Evolutionary conservation across 2,329 filamentous ascomycete genomes (phyloP).

Genomic region (Periconia digitata): DNA sequence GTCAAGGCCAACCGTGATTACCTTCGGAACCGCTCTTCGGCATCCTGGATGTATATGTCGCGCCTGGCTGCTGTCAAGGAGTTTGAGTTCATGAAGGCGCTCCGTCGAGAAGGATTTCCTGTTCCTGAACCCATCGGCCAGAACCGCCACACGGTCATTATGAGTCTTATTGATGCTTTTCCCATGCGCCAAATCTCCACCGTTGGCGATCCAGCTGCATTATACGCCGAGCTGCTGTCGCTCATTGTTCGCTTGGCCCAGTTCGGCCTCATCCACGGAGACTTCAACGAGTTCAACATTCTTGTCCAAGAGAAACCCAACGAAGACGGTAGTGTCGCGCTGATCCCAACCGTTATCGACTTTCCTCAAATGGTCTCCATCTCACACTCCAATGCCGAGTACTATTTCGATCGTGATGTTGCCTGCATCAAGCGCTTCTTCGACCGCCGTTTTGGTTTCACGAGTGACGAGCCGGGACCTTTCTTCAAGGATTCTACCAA

Average conservation of each 20-base stretch:
- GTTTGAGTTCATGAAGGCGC: conserved; percentile 88
- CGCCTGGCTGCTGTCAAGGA: conserved; percentile 91
- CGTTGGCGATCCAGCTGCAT: conserved; percentile 77
- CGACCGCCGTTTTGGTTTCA: conserved; percentile 83
- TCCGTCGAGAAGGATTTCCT: conserved; percentile 80
- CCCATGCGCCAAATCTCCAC: conserved; percentile 85
- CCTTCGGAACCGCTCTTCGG: conserved; percentile 75
- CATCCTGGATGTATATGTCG: conserved; percentile 98
- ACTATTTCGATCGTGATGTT: conserved; percentile 97
- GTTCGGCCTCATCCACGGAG: conserved; percentile 91
- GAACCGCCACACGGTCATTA: conserved; percentile 93
- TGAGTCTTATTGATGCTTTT: conserved; percentile 90
- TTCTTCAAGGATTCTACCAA: conserved; percentile 85
- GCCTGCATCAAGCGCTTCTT: conserved; percentile 96
- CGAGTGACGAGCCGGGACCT: conserved; percentile 77
- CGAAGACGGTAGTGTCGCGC: conserved; percentile 46
- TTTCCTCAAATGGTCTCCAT: conserved; percentile 98
- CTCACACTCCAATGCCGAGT: conserved; percentile 89
- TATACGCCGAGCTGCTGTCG: conserved; percentile 89
- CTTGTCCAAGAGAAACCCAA: conserved; percentile 74
- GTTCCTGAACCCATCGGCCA: conserved; percentile 87
- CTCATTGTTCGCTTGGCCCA: conserved; percentile 82
- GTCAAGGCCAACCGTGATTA: conserved; percentile 97
- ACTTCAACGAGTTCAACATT: conserved; percentile 99
- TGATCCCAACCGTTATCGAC: conserved; percentile 88